Evolutionary conservation across 1,284 basidiomycete species (phyloP).

Genomic region (Caloboletus firmus): DNA sequence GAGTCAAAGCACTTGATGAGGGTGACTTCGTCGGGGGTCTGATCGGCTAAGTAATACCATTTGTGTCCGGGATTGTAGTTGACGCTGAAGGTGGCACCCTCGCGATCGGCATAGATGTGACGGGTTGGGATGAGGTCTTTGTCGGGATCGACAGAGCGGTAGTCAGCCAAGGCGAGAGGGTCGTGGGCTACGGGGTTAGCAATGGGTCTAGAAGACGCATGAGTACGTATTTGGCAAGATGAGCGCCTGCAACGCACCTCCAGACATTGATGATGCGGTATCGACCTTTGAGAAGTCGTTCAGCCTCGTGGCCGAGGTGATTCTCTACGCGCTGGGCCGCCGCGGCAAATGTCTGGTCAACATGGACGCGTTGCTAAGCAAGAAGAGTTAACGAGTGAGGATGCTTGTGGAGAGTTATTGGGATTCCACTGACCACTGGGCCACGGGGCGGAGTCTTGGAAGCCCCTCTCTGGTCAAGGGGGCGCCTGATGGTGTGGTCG

Average conservation of each 20-base stretch:
- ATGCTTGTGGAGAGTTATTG: not conserved
- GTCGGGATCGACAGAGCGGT: conserved; percentile 14
- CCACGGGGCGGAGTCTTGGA: conserved; percentile 18
- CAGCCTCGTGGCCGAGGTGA: conserved; percentile 42
- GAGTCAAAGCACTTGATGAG: conserved; percentile 53
- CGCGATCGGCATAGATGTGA: conserved; percentile 8
- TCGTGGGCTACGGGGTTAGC: conserved; percentile 38
- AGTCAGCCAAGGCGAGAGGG: conserved; percentile 24
- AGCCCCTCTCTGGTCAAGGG: not conserved
- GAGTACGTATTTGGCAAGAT: not conserved
- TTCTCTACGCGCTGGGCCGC: conserved; percentile 39
- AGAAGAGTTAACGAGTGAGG: not conserved
- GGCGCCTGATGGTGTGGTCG: conserved; percentile 46
- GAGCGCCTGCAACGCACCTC: conserved; percentile 27
- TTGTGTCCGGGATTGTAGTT: conserved; percentile 42
- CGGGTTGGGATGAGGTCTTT: conserved; percentile 17
- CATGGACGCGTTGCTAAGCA: conserved; percentile 35
- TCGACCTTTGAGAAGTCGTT: conserved; percentile 41
- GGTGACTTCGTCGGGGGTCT: conserved; percentile 48
- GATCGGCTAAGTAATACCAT: conserved; percentile 50
- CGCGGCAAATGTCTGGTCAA: conserved; percentile 47
- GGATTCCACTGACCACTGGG: conserved; percentile 36
- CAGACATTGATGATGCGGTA: conserved; percentile 57
- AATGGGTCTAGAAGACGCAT: conserved; percentile 37
- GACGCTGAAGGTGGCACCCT: conserved; percentile 22